A percentile compares a stretch with the other conserved stretches of the same genome.
Evolutionary conservation across 2,329 filamentous ascomycete genomes (phyloP).

Genomic region (Drechslera avenae): DNA sequence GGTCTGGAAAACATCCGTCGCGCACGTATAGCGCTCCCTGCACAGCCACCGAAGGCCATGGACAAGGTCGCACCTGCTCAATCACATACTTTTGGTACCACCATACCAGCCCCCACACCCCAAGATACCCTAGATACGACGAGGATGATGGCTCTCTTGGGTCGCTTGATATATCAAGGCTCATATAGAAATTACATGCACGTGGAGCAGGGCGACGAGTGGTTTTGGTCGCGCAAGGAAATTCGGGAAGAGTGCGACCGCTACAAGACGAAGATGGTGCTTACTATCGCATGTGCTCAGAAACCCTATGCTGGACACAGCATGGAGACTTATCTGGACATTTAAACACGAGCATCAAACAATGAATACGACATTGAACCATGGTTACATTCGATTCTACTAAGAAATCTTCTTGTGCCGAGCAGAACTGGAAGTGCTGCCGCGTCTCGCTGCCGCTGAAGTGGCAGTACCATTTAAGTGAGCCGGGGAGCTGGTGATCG

Average conservation of each 20-base stretch:
- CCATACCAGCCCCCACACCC: conserved; percentile 18
- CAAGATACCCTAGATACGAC: conserved; percentile 29
- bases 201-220: conserved; percentile 27
- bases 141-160: conserved; percentile 35
- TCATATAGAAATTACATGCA: conserved; percentile 29
- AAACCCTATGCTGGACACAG: conserved; percentile 18
- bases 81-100: conserved; percentile 10
- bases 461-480: no score
- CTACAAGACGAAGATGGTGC: conserved; percentile 33
- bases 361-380: conserved; percentile 25
- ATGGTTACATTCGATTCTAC: neutral
- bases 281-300: conserved; percentile 32
- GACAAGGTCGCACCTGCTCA: conserved; percentile 9
- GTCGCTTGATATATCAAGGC: conserved; percentile 35
- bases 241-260: conserved; percentile 31
- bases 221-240: conserved; percentile 34
- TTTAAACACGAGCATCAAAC: conserved; percentile 8
- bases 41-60: conserved; percentile 19
- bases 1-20: conserved; percentile 35
- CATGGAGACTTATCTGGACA: conserved; percentile 26
- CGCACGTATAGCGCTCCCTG: conserved; percentile 32
- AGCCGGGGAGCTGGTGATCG: no score
- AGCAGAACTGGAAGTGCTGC: no score
- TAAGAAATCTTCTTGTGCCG: no score
- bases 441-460: no score